phyloP scores from a whole-genome alignment of 306 rosid genomes.

The Medicago lupulina region DNA sequence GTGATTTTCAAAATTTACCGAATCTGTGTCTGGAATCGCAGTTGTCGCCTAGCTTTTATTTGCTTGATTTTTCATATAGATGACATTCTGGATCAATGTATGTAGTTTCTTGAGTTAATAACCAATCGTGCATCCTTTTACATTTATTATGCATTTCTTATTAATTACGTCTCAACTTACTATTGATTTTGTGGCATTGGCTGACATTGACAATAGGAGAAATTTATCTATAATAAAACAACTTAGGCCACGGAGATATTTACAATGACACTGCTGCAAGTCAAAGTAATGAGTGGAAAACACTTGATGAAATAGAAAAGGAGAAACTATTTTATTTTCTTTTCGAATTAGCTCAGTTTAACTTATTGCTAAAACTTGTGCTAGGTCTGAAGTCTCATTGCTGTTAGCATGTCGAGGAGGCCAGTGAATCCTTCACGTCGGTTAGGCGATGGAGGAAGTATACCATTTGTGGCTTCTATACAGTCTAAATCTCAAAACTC shows the following conservation, averaged over 20 bases:
- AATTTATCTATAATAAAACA: background rate
- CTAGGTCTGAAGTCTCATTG: conserved; percentile 51
- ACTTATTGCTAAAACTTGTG: conserved; percentile 38
- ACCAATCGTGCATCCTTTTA: background rate
- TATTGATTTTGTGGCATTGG: background rate
- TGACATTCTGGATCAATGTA: conserved; percentile 3
- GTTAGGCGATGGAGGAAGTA: conserved; percentile 68
- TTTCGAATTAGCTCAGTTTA: conserved; percentile 40
- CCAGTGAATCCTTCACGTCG: conserved; percentile 86
- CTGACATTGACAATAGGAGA: background rate
- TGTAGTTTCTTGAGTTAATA: conserved; percentile 1
- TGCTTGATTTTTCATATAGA: background rate
- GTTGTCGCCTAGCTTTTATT: background rate
- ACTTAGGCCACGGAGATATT: conserved; percentile 1
- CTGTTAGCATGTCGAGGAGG: conserved; percentile 88
- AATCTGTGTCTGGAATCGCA: background rate
- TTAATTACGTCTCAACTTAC: conserved; percentile 24
- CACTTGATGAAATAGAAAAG: background rate
- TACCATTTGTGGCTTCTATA: conserved; percentile 67
- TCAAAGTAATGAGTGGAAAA: conserved; percentile 17
- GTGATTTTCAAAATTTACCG: background rate
- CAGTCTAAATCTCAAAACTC: conserved; percentile 85
- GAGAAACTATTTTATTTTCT: conserved; percentile 5
- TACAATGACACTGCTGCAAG: too few relatives aligned
- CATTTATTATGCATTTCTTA: too few relatives aligned